These are phyloP conservation scores for Lactarius tabidus DNA, from an alignment of 768 basidiomycete species.

Conservation along the genomic window DNA sequence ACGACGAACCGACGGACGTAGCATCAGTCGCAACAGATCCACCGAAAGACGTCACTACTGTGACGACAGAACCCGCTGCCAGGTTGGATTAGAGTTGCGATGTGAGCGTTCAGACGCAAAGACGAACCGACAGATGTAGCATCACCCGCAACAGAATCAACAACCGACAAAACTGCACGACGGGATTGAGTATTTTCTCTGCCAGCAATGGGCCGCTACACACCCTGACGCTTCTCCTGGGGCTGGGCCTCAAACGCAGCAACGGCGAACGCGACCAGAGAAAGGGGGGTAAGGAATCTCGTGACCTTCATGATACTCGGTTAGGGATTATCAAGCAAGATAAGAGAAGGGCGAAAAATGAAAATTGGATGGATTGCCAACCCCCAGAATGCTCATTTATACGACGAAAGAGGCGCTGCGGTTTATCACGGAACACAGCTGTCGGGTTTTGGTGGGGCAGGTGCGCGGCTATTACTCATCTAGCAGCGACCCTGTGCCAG, in stretches of 20 bases:
- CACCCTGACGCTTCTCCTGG: conserved; percentile 13
- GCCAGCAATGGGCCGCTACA: neutral
- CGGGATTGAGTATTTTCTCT: neutral
- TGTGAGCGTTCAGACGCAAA: neutral
- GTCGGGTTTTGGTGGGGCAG: neutral
- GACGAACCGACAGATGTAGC: conserved; percentile 16
- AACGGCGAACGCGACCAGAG: conserved; percentile 2
- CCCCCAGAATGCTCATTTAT: neutral
- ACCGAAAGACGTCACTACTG: neutral
- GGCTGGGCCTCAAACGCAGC: neutral
- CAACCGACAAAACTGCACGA: conserved; percentile 6
- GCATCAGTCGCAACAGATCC: neutral
- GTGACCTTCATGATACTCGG: conserved; percentile 17
- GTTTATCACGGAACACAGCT: neutral
- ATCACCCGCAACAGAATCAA: neutral
- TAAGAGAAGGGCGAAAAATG: too few relatives aligned
- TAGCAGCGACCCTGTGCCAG: too few relatives aligned
- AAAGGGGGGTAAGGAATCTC: neutral
- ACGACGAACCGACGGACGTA: too few relatives aligned
- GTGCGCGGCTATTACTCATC: neutral
- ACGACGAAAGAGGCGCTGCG: neutral
- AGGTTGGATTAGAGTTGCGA: neutral
- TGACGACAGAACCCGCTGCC: conserved; percentile 16
- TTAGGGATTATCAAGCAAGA: too few relatives aligned
- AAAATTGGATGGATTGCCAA: too few relatives aligned